Percentiles rank a stretch among this genome's conserved stretches.
Evolutionary conservation across 768 basidiomycete species (phyloP).

Genomic region (Obba rivulosa): DNA sequence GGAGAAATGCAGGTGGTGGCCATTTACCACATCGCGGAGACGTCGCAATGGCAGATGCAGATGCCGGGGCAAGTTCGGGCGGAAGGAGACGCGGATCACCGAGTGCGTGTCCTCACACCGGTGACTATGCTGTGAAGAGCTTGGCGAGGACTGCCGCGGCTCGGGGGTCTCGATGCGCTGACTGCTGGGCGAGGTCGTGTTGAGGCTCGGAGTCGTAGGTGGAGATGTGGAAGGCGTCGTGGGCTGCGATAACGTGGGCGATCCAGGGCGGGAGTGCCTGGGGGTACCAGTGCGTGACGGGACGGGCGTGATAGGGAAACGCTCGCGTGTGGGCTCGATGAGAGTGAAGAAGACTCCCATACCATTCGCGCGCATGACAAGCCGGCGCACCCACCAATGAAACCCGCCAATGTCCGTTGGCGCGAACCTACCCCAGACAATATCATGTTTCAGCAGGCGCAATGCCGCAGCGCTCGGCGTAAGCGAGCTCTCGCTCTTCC

Average conservation of each 20-base stretch:
- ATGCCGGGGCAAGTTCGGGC: conserved; percentile 15
- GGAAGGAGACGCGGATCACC: conserved; percentile 5
- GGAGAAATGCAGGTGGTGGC: conserved; percentile 21
- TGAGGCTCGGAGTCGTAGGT: background rate
- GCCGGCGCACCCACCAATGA: conserved; percentile 43
- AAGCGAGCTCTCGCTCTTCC: conserved; percentile 43
- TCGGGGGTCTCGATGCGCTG: background rate
- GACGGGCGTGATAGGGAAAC: conserved; percentile 34
- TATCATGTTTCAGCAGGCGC: conserved; percentile 51
- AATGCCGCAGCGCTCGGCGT: conserved; percentile 46
- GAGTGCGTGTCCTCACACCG: background rate
- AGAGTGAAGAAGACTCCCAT: conserved; percentile 58
- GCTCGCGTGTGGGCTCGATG: conserved; percentile 58
- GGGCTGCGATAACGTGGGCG: conserved; percentile 32
- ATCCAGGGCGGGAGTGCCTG: conserved; percentile 26
- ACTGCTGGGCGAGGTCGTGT: conserved; percentile 3
- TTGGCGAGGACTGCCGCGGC: background rate
- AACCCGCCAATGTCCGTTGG: conserved; percentile 51
- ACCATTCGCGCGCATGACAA: conserved; percentile 57
- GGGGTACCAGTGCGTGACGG: conserved; percentile 38
- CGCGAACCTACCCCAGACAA: conserved; percentile 57
- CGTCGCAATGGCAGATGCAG: conserved; percentile 10
- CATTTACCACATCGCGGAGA: conserved; percentile 9
- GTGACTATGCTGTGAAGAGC: no score
- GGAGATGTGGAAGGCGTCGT: conserved; percentile 23